Base-by-base conservation (phyloP, 2,329 filamentous ascomycete species). In the Beauveria varroae region DNA sequence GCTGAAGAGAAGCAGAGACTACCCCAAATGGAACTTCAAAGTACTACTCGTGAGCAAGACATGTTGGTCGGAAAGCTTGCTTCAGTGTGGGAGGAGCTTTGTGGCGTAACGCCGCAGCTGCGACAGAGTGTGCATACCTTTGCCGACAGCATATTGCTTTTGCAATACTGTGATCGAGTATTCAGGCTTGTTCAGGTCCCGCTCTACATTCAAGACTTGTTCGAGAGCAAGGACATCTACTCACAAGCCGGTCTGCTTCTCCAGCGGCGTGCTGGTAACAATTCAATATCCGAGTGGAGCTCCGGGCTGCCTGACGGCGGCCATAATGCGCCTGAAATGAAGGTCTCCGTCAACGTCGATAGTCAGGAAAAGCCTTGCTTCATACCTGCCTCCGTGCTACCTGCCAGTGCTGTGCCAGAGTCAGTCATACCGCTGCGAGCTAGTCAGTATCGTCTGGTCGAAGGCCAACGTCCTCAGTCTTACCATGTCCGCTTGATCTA, bases 61-160 rank as follows among this genome's bases (percentile, higher is more conserved):
- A 62, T 63, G 1, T 61, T 75, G 1, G 44, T 64, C 0, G 63
- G 54, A 1, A 58, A 40, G 28, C 54, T 62, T 18, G 41, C 50
- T n/a, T 16, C 16, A 5, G 64, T 70, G 14, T 75, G 72, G 71
- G 66, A 75, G 34, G 64, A 68, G 9, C 60, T 75, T 3, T 68
- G 64, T 3, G 74, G 72, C 0, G 61, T 64, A 9, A 65, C 65
- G 3, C 73, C 72, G 0, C 52, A 59, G 0, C 52, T 63, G 3
- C 65, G 65, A 1, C 70, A 73, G 4, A 68, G 61, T 14, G 57
- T 75, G 26, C 62, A 66, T 28, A 66, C 68, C 34, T 65, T 73
- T 4, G 70, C 72, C 0, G 74, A 76, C 60, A 76, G 74, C 63
- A 75, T 76, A 62, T 71, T 70, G 3, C 63, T 76, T 4, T 65